phyloP scores from a whole-genome alignment of 2,329 filamentous ascomycete genomes.

The Paracoccidioides brasiliensis region DNA sequence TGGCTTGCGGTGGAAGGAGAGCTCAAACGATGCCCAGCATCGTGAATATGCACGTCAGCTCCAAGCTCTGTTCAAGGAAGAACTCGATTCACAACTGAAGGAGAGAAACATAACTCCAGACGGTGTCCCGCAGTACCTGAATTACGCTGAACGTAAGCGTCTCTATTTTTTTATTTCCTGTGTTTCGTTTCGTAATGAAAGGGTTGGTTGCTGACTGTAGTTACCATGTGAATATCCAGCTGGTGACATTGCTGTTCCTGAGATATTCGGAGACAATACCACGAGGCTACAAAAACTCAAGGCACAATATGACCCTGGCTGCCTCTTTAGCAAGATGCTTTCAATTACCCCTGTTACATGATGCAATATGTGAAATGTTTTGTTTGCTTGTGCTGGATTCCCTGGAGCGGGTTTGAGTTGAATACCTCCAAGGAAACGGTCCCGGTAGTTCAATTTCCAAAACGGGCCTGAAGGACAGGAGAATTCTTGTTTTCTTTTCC shows the following conservation, averaged over 20 bases:
- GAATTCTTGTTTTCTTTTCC: too few relatives aligned
- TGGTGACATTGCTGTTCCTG: slow-evolving; percentile 20
- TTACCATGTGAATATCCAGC: slow-evolving; percentile 13
- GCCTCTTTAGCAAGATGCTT: slow-evolving; percentile 36
- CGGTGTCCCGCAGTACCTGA: slow-evolving; percentile 23
- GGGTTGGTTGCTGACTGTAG: slow-evolving; percentile 3
- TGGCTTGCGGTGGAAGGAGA: slow-evolving; percentile 25
- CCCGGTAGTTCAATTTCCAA: too few relatives aligned
- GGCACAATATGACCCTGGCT: slow-evolving; percentile 34
- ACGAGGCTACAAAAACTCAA: slow-evolving; percentile 31
- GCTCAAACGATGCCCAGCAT: slow-evolving; percentile 21
- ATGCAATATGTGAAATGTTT: background rate
- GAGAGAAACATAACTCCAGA: slow-evolving; percentile 3
- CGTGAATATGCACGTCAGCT: slow-evolving; percentile 25
- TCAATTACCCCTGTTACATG: slow-evolving; percentile 16
- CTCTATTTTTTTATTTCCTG: background rate
- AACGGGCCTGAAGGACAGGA: too few relatives aligned
- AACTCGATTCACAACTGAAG: slow-evolving; percentile 13
- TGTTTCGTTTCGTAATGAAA: slow-evolving; percentile 10
- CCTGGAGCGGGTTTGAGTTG: too few relatives aligned
- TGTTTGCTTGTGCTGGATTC: too few relatives aligned
- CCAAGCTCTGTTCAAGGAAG: slow-evolving; percentile 17
- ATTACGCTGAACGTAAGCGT: slow-evolving; percentile 16
- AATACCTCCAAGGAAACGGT: too few relatives aligned
- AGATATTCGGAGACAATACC: slow-evolving; percentile 36